Evolutionary conservation across 2,329 filamentous ascomycete genomes (phyloP).

Genomic region (Microdochium trichocladiopsis): DNA sequence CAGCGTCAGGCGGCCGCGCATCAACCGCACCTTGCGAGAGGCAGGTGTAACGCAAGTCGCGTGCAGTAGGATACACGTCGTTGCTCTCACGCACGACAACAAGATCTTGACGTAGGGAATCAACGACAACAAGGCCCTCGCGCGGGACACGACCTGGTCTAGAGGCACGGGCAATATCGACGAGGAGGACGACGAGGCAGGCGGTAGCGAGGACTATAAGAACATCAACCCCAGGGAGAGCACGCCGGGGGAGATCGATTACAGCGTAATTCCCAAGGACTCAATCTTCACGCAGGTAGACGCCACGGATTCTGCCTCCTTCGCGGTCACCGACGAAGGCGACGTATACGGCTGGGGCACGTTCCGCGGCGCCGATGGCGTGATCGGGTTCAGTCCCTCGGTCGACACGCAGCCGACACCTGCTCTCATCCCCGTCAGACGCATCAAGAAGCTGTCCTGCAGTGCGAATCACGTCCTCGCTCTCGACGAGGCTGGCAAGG

Average conservation of each 20-base stretch:
- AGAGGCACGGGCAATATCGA: conserved; percentile 48
- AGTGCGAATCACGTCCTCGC: conserved; percentile 64
- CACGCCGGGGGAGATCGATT: conserved; percentile 54
- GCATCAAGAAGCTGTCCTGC: conserved; percentile 53
- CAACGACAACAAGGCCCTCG: conserved; percentile 68
- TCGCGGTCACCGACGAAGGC: conserved; percentile 56
- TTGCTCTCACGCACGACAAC: conserved; percentile 63
- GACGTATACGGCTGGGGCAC: conserved; percentile 64
- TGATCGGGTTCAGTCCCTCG: conserved; percentile 54
- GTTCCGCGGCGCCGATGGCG: conserved; percentile 51
- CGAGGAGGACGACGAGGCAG: too few relatives aligned
- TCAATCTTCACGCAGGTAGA: conserved; percentile 55
- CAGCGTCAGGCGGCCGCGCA: conserved; percentile 61
- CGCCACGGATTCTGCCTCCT: conserved; percentile 56
- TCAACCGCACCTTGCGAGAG: conserved; percentile 51
- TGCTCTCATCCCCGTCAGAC: conserved; percentile 47
- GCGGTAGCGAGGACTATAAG: too few relatives aligned
- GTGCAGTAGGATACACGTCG: conserved; percentile 63
- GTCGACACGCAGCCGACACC: conserved; percentile 40
- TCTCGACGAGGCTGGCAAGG: conserved; percentile 61
- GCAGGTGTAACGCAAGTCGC: conserved; percentile 58
- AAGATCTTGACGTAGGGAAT: conserved; percentile 74
- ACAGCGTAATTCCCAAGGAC: conserved; percentile 50
- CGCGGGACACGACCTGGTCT: conserved; percentile 59
- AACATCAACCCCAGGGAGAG: conserved; percentile 67